Evolutionary conservation across 306 rosid species (phyloP).

Genomic region (Begonia masoniana): DNA sequence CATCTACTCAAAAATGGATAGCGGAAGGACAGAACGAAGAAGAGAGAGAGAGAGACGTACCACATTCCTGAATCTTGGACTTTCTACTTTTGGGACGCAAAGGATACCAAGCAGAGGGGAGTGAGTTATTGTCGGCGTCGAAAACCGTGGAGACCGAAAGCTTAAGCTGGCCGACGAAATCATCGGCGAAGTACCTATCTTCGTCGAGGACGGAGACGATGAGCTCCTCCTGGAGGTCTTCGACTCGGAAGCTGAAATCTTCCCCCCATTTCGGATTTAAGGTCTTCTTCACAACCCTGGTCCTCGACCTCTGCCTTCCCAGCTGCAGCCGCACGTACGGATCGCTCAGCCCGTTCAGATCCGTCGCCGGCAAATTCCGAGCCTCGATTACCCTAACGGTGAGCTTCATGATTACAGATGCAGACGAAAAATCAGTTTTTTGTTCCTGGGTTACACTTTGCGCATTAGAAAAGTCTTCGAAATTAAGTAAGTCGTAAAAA

Average conservation of each 20-base stretch:
- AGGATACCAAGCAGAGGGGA: constrained; percentile 67
- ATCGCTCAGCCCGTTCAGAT: constrained; percentile 2
- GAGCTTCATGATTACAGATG: constrained; percentile 26
- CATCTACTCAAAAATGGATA: too few relatives aligned
- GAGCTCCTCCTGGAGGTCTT: constrained; percentile 37
- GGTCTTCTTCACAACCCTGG: constrained; percentile 31
- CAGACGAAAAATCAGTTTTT: too few relatives aligned
- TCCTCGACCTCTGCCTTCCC: constrained; percentile 48
- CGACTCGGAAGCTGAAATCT: constrained; percentile 55
- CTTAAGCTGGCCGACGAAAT: constrained; percentile 39
- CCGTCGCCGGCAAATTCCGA: constrained; percentile 30
- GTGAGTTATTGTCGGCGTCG: constrained; percentile 31
- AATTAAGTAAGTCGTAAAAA: too few relatives aligned
- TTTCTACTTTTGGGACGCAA: constrained; percentile 12
- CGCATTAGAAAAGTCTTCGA: too few relatives aligned
- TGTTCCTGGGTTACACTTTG: too few relatives aligned
- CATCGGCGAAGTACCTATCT: constrained; percentile 18
- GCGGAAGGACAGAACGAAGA: not conserved
- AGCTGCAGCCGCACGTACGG: constrained; percentile 55
- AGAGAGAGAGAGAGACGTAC: constrained; percentile 24
- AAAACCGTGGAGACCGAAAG: constrained; percentile 35
- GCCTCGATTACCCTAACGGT: constrained; percentile 68
- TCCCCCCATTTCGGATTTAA: constrained; percentile 52
- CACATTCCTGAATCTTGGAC: constrained; percentile 37
- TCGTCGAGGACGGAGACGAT: constrained; percentile 32